These are phyloP conservation scores for Rhodotorula sp. DNA, from an alignment of 1,284 basidiomycete species.

Conservation along the genomic window DNA sequence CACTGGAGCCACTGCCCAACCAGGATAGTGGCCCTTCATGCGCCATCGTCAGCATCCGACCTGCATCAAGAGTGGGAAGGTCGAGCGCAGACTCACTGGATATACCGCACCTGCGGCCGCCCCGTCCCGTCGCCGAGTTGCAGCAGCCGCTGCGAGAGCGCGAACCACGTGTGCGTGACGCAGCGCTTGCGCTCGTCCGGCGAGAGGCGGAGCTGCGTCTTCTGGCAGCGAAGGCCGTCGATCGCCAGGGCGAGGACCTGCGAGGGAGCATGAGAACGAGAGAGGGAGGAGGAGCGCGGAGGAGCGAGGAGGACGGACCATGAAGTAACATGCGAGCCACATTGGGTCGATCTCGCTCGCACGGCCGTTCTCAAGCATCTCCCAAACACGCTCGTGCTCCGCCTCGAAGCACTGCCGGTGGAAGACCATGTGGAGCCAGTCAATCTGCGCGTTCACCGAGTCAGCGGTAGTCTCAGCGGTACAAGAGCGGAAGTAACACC, in stretches of 20 bases:
- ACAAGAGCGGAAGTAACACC: background rate
- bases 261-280: background rate
- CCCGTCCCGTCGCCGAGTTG: constrained; percentile 31
- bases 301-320: constrained; percentile 15
- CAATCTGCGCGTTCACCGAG: background rate
- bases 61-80: too few relatives aligned
- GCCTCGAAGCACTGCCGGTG: constrained; percentile 19
- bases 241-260: constrained; percentile 30
- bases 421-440: constrained; percentile 17
- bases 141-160: constrained; percentile 23
- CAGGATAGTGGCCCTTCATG: constrained; percentile 10
- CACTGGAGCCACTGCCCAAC: constrained; percentile 28
- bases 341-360: constrained; percentile 37
- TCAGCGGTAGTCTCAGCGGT: background rate
- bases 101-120: constrained; percentile 28
- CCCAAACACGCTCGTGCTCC: constrained; percentile 40
- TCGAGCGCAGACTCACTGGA: constrained; percentile 16
- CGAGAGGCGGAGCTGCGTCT: background rate
- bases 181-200: constrained; percentile 16
- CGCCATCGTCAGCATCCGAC: too few relatives aligned
- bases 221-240: constrained; percentile 27
- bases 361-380: constrained; percentile 34
- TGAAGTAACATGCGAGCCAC: constrained; percentile 36
- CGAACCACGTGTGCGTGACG: constrained; percentile 27
- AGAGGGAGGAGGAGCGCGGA: background rate